Percentiles rank a stretch among this genome's conserved stretches.
phyloP scores from a whole-genome alignment of 2,329 filamentous ascomycete genomes.

The Talaromyces funiculosus region DNA sequence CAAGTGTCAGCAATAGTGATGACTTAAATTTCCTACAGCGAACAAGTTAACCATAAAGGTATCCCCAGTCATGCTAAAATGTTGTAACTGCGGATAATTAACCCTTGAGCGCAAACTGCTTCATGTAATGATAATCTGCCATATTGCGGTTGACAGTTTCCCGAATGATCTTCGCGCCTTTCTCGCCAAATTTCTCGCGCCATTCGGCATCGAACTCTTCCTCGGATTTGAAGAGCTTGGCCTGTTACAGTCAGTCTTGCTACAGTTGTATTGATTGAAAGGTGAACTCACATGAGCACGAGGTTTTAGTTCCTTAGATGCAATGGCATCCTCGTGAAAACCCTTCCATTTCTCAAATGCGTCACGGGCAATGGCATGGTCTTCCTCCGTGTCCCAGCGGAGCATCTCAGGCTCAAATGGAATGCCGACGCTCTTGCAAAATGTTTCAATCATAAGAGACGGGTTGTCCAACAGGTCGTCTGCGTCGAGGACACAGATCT shows the following conservation, averaged over 20 bases:
- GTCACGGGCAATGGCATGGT: conserved; percentile 61
- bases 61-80: too few relatives aligned
- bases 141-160: conserved; percentile 56
- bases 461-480: conserved; percentile 90
- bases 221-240: conserved; percentile 40
- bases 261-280: background rate
- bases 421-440: conserved; percentile 75
- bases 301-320: conserved; percentile 69
- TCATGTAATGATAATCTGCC: conserved; percentile 58
- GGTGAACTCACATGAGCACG: conserved; percentile 37
- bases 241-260: conserved; percentile 12
- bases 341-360: conserved; percentile 96
- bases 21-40: background rate
- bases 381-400: conserved; percentile 71
- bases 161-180: conserved; percentile 54
- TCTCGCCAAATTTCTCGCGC: conserved; percentile 55
- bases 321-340: conserved; percentile 91
- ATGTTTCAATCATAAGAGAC: conserved; percentile 65
- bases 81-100: conserved; percentile 17
- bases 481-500: conserved; percentile 84
- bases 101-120: conserved; percentile 58
- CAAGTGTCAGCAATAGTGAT: background rate
- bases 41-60: background rate
- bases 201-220: conserved; percentile 56
- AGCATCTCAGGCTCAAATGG: conserved; percentile 74